Percentiles rank a stretch among this genome's conserved stretches.
Conservation (phyloP, 768 basidiomycete genomes). For the Mycena filopes region DNA sequence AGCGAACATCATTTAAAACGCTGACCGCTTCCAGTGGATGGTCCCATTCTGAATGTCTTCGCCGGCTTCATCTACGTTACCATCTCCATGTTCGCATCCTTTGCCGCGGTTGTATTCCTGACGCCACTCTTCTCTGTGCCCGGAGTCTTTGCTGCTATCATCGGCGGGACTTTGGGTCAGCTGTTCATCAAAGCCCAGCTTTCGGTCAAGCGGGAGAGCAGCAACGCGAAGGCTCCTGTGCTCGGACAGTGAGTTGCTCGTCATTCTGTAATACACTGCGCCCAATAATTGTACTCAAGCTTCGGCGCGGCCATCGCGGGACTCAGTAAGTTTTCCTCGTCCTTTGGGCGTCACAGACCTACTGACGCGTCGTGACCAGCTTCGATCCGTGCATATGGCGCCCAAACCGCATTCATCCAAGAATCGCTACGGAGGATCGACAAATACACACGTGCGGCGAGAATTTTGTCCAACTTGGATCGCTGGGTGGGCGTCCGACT, state of each 20-base stretch:
- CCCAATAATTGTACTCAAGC: conserved; percentile 14
- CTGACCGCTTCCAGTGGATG: conserved; percentile 18
- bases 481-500: conserved; percentile 49
- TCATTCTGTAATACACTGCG: conserved; percentile 38
- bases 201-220: conserved; percentile 41
- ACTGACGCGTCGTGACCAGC: conserved; percentile 15
- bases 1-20: too few species aligned
- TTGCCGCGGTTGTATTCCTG: conserved; percentile 42
- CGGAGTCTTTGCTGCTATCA: conserved; percentile 40
- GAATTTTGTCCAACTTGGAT: conserved; percentile 51
- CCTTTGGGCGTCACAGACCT: background rate
- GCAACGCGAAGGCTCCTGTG: conserved; percentile 39
- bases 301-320: conserved; percentile 62
- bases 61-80: conserved; percentile 20
- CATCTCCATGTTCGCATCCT: conserved; percentile 38
- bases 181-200: conserved; percentile 42
- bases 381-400: conserved; percentile 62
- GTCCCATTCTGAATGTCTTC: conserved; percentile 32
- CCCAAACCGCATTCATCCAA: conserved; percentile 49
- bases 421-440: conserved; percentile 54
- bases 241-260: conserved; percentile 47
- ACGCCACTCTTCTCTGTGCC: conserved; percentile 45
- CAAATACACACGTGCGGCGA: conserved; percentile 46
- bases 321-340: conserved; percentile 36
- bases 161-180: conserved; percentile 46